Base-by-base conservation (phyloP, 768 basidiomycete species). In the Mrakia frigida region DNA sequence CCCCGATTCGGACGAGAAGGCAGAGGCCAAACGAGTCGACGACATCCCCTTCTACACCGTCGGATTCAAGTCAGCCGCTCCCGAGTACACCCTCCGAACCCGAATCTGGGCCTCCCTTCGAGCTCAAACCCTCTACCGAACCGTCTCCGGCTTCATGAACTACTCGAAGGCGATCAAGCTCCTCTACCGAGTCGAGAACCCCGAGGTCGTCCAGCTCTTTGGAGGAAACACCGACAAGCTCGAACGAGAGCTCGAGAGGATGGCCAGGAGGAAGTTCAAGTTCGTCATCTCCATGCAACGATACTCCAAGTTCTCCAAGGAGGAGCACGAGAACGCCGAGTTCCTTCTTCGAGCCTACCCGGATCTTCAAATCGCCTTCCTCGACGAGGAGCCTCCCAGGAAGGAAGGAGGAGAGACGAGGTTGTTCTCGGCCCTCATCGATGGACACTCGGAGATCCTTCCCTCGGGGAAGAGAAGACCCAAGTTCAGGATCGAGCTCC, bases 131-230 rank as follows among this genome's bases (percentile, higher is more conserved):
- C 88, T 99, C 28, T 98, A 99, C 83, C 90, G 97, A 79, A 99
- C 97, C 21, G 96, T 99, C 25, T 98, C 97, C 50, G 97, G 97
- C 71, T 98, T 99, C 93, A 98, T 98, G 97, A 99, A 99, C 85
- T 98, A 99, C 84, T 90, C 92, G 79, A 99, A 99, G 86, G 97
- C 97, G 18, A 98, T 99, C 89, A 99, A 99, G 83, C 86, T 99
- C 50, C 88, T 99, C n/a, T 96, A 98, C 84, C 93, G 96, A 75
- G 97, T 99, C 60, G 97, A 99, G 86, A 98, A 98, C 85, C 97
- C 97, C 11, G 97, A 99, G 84, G 92, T 99, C 68, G 97, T 99
- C 25, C 96, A 98, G 84, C 87, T 91, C 68, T 98, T 94, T 80
- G 96, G 97, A 56, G 96, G 95, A 21, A 98, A 98, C 85, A 97